Percentiles rank a stretch among this genome's conserved stretches.
Evolutionary conservation across 495 filamentous ascomycete species (phyloP).

Genomic region (Neurospora sp.): DNA sequence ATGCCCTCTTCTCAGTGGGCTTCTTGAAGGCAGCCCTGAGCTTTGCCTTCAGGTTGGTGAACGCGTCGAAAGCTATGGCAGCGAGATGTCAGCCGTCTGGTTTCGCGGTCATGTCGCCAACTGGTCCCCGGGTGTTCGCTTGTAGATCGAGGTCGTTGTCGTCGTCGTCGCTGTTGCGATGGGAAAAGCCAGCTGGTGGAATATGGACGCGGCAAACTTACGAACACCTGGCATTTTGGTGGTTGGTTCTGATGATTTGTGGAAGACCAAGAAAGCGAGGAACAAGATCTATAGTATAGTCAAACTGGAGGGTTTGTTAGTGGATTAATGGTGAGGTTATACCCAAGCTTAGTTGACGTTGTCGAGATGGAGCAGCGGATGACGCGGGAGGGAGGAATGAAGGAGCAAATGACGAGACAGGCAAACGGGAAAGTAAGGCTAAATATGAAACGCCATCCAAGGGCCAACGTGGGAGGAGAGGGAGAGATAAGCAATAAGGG

Average conservation of each 20-base stretch:
- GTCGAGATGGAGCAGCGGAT: neutral
- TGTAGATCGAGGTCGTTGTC: neutral
- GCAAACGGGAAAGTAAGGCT: neutral
- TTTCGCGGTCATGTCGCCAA: neutral
- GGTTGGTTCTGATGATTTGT: neutral
- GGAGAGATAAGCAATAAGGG: neutral
- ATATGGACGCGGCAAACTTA: conserved; percentile 1
- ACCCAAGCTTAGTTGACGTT: neutral
- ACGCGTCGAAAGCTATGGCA: conserved; percentile 15
- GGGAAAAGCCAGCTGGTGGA: neutral
- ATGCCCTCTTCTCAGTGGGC: conserved; percentile 13
- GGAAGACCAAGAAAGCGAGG: neutral
- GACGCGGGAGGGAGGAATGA: neutral
- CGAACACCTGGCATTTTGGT: conserved; percentile 11
- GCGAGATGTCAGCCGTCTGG: neutral
- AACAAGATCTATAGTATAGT: neutral
- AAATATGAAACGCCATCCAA: neutral
- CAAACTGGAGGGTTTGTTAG: neutral
- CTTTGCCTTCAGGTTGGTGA: conserved; percentile 26
- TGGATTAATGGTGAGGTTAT: neutral
- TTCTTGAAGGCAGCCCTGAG: conserved; percentile 28
- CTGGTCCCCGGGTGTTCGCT: neutral
- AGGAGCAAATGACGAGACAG: neutral
- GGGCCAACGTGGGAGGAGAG: neutral
- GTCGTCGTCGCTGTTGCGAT: neutral